Conservation (phyloP, 2,329 filamentous ascomycete species). For the Trichoderma oligosporum region DNA sequence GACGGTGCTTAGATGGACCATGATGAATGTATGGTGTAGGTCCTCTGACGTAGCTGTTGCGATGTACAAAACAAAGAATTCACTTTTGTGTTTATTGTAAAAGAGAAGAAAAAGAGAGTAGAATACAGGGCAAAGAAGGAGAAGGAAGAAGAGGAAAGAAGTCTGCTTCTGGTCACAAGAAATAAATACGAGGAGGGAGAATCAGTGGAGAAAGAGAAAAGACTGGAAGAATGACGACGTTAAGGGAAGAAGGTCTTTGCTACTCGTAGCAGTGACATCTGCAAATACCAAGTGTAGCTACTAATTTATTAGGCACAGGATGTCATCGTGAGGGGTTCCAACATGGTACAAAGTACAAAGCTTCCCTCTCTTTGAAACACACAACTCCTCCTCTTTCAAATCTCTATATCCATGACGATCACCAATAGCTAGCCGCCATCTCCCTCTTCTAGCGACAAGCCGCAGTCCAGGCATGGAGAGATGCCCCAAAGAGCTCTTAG, state of each 20-base stretch:
- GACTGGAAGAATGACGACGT: not conserved
- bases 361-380: not conserved
- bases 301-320: not conserved
- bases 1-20: constrained; percentile 52
- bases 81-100: no score
- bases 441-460: no score
- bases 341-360: not conserved
- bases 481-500: not conserved
- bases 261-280: not conserved
- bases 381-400: not conserved
- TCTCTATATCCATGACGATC: no score
- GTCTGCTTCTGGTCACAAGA: not conserved
- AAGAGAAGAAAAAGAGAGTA: not conserved
- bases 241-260: not conserved
- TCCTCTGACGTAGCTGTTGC: constrained; percentile 18
- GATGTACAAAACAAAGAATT: not conserved
- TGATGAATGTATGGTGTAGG: constrained; percentile 29
- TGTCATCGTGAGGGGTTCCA: constrained; percentile 1
- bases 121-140: not conserved
- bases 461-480: no score
- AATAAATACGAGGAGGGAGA: not conserved
- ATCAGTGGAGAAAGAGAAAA: not conserved
- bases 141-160: not conserved
- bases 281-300: not conserved
- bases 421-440: not conserved